phyloP scores from a whole-genome alignment of 345 rosid genomes.

The Turritis glabra region DNA sequence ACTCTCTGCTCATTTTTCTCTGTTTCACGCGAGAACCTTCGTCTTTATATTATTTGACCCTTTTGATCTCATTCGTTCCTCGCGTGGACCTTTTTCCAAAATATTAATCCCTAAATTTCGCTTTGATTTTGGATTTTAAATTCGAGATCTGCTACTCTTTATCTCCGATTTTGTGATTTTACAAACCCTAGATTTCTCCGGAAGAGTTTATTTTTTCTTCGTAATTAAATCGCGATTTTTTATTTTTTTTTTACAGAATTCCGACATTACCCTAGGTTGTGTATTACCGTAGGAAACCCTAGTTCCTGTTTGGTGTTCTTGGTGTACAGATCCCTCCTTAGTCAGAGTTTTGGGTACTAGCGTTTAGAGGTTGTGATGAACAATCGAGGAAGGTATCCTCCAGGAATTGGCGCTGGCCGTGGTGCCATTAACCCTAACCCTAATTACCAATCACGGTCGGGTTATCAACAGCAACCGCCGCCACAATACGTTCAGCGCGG shows the following conservation, averaged over 20 bases:
- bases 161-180: constrained; percentile 9
- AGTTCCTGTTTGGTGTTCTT: constrained; percentile 24
- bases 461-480: constrained; percentile 42
- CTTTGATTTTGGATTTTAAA: background rate
- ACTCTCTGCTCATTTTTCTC: no score
- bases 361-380: constrained; percentile 43
- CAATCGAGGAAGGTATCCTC: constrained; percentile 72
- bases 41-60: background rate
- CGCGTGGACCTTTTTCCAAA: constrained; percentile 24
- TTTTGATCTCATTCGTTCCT: constrained; percentile 15
- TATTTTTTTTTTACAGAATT: background rate
- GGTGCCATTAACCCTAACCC: constrained; percentile 55
- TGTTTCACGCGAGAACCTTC: constrained; percentile 22
- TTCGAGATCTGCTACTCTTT: constrained; percentile 15
- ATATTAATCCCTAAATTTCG: constrained; percentile 17
- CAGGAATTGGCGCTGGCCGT: constrained; percentile 57
- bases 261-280: constrained; percentile 9
- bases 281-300: constrained; percentile 26
- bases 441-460: constrained; percentile 45
- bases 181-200: constrained; percentile 33
- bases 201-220: background rate
- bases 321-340: constrained; percentile 27
- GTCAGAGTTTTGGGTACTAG: constrained; percentile 38
- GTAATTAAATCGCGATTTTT: constrained; percentile 1
- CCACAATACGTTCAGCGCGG: constrained; percentile 70